Percentiles rank a stretch among this genome's conserved stretches.
Evolutionary conservation across 495 filamentous ascomycete species (phyloP).

Genomic region (Penicillium bovifimosum): DNA sequence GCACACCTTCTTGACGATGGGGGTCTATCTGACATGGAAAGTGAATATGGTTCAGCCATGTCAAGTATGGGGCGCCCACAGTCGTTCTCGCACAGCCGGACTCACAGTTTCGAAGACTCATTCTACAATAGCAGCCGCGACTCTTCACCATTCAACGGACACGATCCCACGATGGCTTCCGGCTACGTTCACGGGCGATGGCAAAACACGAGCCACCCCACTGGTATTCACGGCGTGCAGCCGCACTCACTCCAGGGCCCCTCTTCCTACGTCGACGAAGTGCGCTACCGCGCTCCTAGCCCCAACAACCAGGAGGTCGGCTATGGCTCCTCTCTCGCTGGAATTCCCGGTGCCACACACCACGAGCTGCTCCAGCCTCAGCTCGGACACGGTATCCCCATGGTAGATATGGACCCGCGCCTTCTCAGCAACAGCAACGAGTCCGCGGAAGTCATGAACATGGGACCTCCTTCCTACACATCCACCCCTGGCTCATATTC

Average conservation of each 20-base stretch:
- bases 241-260: slow-evolving; percentile 22
- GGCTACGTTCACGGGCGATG: slow-evolving; percentile 28
- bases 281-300: slow-evolving; percentile 22
- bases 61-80: slow-evolving; percentile 22
- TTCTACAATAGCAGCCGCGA: slow-evolving; percentile 28
- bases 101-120: slow-evolving; percentile 26
- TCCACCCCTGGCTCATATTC: slow-evolving; percentile 4
- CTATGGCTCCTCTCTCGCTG: slow-evolving; percentile 35
- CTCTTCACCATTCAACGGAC: slow-evolving; percentile 31
- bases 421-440: slow-evolving; percentile 30
- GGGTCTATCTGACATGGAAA: slow-evolving; percentile 1
- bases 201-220: slow-evolving; percentile 49
- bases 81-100: slow-evolving; percentile 16
- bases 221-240: slow-evolving; percentile 58
- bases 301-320: slow-evolving; percentile 27
- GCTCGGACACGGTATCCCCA: slow-evolving; percentile 14
- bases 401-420: slow-evolving; percentile 43
- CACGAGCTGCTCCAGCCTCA: slow-evolving; percentile 48
- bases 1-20: slow-evolving; percentile 10
- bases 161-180: slow-evolving; percentile 21
- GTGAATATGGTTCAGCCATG: not conserved
- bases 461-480: not conserved
- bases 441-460: not conserved
- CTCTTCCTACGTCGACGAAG: slow-evolving; percentile 24
- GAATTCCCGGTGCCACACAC: slow-evolving; percentile 50